Conservation (phyloP, 805 yeast genomes). For the Candida coleopterorum region DNA sequence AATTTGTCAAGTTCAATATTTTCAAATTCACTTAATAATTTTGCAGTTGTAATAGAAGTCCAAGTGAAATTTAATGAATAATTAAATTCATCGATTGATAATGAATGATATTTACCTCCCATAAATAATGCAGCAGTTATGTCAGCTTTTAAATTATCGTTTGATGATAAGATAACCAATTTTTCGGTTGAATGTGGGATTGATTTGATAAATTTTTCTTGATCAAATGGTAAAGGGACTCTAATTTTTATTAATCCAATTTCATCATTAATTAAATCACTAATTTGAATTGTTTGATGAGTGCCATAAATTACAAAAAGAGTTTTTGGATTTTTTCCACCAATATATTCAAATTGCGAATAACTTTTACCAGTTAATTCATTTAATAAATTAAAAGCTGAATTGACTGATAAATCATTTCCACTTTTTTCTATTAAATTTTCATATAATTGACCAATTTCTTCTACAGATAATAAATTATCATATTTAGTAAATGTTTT, state of each 20-base stretch:
- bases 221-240: slow-evolving; percentile 76
- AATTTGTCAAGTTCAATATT: slow-evolving; percentile 23
- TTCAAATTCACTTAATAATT: slow-evolving; percentile 43
- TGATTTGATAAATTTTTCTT: slow-evolving; percentile 49
- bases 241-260: slow-evolving; percentile 69
- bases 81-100: slow-evolving; percentile 46
- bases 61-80: slow-evolving; percentile 50
- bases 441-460: slow-evolving; percentile 35
- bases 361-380: slow-evolving; percentile 48
- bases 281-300: slow-evolving; percentile 53
- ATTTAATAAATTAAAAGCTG: slow-evolving; percentile 50
- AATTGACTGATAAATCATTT: slow-evolving; percentile 33
- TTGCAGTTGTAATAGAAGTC: slow-evolving; percentile 50
- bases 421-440: slow-evolving; percentile 29
- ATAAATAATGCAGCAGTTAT: slow-evolving; percentile 67
- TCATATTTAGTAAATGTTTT: slow-evolving; percentile 46
- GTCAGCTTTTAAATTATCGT: slow-evolving; percentile 53
- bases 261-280: slow-evolving; percentile 37
- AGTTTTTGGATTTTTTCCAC: slow-evolving; percentile 56
- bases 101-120: slow-evolving; percentile 35
- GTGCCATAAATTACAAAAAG: slow-evolving; percentile 85
- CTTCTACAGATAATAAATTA: slow-evolving; percentile 40
- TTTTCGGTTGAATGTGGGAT: slow-evolving; percentile 57
- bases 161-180: slow-evolving; percentile 51
- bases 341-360: slow-evolving; percentile 66